These are phyloP conservation scores for Aspergillus persii DNA, from an alignment of 2,329 filamentous ascomycete genomes.

Conservation along the genomic window DNA sequence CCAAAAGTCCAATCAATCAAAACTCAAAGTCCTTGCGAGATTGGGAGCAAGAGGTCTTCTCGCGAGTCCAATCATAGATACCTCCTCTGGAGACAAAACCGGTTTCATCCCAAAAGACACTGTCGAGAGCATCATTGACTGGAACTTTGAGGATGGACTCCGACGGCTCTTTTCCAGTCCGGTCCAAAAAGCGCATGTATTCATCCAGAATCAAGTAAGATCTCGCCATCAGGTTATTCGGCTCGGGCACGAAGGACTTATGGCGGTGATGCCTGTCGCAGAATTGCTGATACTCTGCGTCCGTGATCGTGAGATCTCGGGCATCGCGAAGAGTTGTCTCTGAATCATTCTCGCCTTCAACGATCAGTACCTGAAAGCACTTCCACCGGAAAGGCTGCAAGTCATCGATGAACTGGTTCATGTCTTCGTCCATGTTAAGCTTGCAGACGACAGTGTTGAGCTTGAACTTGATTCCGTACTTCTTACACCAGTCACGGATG, in stretches of 20 bases:
- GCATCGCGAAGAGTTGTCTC: background rate
- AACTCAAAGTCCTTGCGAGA: background rate
- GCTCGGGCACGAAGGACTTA: background rate
- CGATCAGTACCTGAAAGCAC: background rate
- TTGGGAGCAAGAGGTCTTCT: background rate
- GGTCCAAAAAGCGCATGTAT: background rate
- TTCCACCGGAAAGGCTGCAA: background rate
- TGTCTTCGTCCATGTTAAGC: background rate
- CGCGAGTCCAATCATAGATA: background rate
- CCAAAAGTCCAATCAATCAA: background rate
- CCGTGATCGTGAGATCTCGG: background rate
- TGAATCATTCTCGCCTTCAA: background rate
- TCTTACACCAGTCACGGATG: background rate
- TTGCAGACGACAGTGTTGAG: background rate
- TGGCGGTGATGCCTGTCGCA: background rate
- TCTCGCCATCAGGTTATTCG: background rate
- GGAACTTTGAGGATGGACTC: background rate
- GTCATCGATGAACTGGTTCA: background rate
- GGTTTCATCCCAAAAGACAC: background rate
- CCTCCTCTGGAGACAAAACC: background rate
- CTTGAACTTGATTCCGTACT: background rate
- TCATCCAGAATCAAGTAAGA: background rate
- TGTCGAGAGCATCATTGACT: background rate
- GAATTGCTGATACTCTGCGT: background rate
- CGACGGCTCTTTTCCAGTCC: background rate